Evolutionary conservation across 2,329 filamentous ascomycete genomes (phyloP), one percentile per base, ranked within the genome.

Genomic region (Pyrenochaeta sp.): DNA sequence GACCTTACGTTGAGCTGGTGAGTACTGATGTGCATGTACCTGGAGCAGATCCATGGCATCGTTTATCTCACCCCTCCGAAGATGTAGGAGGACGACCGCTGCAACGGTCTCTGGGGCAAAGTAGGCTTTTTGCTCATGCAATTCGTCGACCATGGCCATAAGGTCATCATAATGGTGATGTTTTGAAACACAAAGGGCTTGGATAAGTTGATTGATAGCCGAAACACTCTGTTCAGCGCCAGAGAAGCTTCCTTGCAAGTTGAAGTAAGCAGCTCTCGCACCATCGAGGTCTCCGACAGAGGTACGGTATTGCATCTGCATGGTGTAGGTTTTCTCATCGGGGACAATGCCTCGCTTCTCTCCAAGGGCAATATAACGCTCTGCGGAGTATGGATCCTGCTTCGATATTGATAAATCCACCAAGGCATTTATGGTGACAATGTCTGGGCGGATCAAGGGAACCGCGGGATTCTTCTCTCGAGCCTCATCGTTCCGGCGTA

Each of bases 21-120:
- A 88, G 67, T 84, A 90, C 42, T 86, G 81, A 55, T 85, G 83
- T 4, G 84, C 81, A 56, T 94, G 86, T 4, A 87, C 80, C 17
- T 91, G 90, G 11, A 97, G 80, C 0, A 95, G 81, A 63, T 96
- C 90, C 50, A 90, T 87, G 4, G 90, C 85, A 49, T 95, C 90
- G 52, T 86, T 84, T 29, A 85, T 80, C 64, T 96, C 89, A 60
- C 90, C 87, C 27, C 87, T 84, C 48, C 83, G 80, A 8, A 96
- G 79, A 55, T 96, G 88, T 28, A 88, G 77, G 30, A 86, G 77
- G 47, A 86, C 88, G n/a, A 96, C 77, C 0, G 83, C 80, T 6
- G 86, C 83, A 1, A 94, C 82, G 0, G 91, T 95, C 29, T 85
- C 80, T 0, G 91, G 83, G 23, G 89, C 86, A 10, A 96, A 79